Percentiles rank a stretch among this genome's conserved stretches.
These are phyloP conservation scores for Pugionium dolabratum DNA, from an alignment of 345 rosid species.

Conservation along the genomic window DNA sequence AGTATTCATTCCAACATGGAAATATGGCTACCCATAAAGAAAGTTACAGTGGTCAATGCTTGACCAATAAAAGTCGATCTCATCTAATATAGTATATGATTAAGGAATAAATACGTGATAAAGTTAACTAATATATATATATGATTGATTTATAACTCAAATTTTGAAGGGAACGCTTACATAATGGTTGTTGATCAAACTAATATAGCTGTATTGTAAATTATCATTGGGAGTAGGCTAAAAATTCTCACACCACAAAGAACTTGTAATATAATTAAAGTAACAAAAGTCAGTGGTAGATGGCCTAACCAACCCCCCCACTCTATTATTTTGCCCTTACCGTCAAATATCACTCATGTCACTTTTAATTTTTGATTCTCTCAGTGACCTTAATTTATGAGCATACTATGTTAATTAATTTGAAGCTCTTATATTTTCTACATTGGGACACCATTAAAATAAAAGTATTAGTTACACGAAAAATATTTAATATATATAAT, in stretches of 20 bases:
- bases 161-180: neutral
- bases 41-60: too few species aligned
- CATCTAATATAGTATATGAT: too few species aligned
- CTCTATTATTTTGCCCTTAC: neutral
- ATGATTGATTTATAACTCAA: neutral
- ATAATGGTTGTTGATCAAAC: neutral
- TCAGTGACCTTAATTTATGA: conserved; percentile 23
- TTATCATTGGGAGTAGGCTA: neutral
- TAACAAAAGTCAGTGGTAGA: conserved; percentile 26
- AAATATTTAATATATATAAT: too few species aligned
- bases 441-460: too few species aligned
- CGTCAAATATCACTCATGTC: conserved; percentile 35
- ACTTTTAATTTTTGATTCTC: conserved; percentile 29
- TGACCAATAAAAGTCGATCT: too few species aligned
- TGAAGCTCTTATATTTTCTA: too few species aligned
- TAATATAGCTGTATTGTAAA: neutral
- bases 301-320: conserved; percentile 26
- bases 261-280: neutral
- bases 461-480: too few species aligned
- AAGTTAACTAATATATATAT: neutral
- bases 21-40: too few species aligned
- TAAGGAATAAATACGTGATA: too few species aligned
- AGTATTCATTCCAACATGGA: too few species aligned
- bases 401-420: neutral
- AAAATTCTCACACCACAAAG: neutral